A percentile compares a stretch with the other conserved stretches of the same genome.
phyloP scores from a whole-genome alignment of 495 filamentous ascomycete genomes.

The Hyaloscypha finlandica region DNA sequence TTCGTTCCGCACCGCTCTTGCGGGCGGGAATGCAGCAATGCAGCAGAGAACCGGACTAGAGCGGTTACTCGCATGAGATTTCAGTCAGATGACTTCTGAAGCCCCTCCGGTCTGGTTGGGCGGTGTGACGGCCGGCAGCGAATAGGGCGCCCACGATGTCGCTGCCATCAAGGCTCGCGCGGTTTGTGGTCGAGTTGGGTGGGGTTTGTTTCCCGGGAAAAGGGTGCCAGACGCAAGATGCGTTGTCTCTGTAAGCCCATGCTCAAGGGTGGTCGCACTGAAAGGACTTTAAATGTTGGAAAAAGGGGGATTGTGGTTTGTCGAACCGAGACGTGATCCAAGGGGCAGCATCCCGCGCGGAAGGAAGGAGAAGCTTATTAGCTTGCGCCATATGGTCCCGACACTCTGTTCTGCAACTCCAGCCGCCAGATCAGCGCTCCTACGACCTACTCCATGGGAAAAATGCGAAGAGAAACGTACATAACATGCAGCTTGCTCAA shows the following conservation, averaged over 20 bases:
- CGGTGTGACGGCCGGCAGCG: conserved; percentile 2
- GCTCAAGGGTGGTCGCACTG: neutral
- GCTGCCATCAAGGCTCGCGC: neutral
- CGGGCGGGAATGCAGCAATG: conserved; percentile 32
- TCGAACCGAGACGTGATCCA: neutral
- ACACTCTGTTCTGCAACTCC: conserved; percentile 16
- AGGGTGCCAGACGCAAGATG: conserved; percentile 13
- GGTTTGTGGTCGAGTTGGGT: neutral
- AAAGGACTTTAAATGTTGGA: conserved; percentile 9
- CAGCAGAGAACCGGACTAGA: conserved; percentile 25
- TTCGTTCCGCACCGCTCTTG: conserved; percentile 30
- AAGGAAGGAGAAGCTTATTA: neutral
- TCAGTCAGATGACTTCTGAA: conserved; percentile 25
- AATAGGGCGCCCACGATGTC: neutral
- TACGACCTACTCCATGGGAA: neutral
- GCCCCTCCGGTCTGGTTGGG: conserved; percentile 11
- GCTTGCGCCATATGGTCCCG: conserved; percentile 15
- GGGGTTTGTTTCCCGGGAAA: neutral
- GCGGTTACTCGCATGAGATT: conserved; percentile 33
- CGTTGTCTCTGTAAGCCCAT: conserved; percentile 7
- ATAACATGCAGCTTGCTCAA: conserved; percentile 13
- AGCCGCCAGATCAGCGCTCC: neutral
- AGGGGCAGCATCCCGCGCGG: neutral
- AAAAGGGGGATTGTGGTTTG: conserved; percentile 9
- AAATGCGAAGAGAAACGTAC: neutral